Evolutionary conservation across 441 rosid genomes (phyloP).

Genomic region (Manihot esculenta): DNA sequence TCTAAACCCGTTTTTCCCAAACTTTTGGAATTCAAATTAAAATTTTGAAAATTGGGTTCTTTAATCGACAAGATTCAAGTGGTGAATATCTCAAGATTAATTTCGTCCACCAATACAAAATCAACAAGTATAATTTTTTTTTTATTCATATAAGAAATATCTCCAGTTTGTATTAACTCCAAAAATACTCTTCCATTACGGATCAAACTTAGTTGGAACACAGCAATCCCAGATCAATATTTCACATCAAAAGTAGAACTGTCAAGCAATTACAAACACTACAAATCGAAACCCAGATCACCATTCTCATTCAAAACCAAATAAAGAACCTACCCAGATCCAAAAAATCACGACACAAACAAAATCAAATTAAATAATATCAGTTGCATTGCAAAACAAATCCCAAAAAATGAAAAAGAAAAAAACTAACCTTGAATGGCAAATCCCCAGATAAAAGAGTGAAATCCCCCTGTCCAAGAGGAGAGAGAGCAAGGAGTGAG

Average conservation of each 20-base stretch:
- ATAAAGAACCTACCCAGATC: background rate
- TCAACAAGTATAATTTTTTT: no score
- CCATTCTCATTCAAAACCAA: background rate
- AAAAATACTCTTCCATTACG: background rate
- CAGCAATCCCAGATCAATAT: constrained; percentile 5
- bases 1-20: background rate
- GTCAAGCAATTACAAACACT: background rate
- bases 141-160: background rate
- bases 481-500: no score
- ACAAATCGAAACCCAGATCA: background rate
- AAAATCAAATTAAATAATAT: no score
- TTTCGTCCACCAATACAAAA: background rate
- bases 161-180: background rate
- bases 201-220: background rate
- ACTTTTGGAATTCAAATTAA: background rate
- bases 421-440: background rate
- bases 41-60: background rate
- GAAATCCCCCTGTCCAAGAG: no score
- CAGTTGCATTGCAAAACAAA: background rate
- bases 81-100: no score
- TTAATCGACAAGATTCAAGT: no score
- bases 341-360: background rate
- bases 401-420: no score
- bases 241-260: constrained; percentile 5
- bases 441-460: constrained; percentile 5